Evolutionary conservation across 805 yeast genomes (phyloP).

Genomic region (Sugiyamaella smithiae): DNA sequence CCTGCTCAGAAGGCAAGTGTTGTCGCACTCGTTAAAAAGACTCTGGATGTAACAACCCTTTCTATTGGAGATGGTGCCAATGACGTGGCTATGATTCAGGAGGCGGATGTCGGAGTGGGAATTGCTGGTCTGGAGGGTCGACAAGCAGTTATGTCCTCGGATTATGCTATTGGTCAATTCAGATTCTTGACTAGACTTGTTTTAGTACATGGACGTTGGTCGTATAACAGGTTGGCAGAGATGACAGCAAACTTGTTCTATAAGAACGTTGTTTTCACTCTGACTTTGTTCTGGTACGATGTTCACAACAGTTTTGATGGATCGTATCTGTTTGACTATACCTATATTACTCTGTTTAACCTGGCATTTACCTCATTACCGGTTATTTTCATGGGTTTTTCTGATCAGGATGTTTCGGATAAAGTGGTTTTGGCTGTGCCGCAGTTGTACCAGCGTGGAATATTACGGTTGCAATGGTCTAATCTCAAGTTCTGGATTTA

Average conservation of each 20-base stretch:
- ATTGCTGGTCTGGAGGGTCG: constrained; percentile 87
- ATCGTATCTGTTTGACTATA: constrained; percentile 71
- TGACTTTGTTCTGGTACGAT: constrained; percentile 77
- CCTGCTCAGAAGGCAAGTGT: constrained; percentile 81
- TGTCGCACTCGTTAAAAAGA: constrained; percentile 61
- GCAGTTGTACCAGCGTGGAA: constrained; percentile 65
- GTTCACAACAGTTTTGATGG: constrained; percentile 69
- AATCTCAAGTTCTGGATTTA: constrained; percentile 56
- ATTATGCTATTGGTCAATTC: constrained; percentile 80
- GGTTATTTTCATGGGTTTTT: constrained; percentile 64
- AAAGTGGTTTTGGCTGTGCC: constrained; percentile 65
- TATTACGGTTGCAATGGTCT: constrained; percentile 61
- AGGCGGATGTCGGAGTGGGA: constrained; percentile 82
- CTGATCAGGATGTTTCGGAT: constrained; percentile 75
- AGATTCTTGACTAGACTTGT: constrained; percentile 61
- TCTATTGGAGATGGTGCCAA: constrained; percentile 87
- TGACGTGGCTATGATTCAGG: constrained; percentile 85
- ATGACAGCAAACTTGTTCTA: constrained; percentile 78
- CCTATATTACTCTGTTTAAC: constrained; percentile 74
- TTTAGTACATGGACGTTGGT: constrained; percentile 83
- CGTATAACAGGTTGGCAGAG: constrained; percentile 68
- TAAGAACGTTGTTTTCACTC: constrained; percentile 70
- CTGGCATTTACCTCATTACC: constrained; percentile 80
- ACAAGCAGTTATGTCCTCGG: constrained; percentile 84
- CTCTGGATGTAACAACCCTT: constrained; percentile 68